Evolutionary conservation across 1,284 basidiomycete species (phyloP).

Genomic region (Marasmius oreades): DNA sequence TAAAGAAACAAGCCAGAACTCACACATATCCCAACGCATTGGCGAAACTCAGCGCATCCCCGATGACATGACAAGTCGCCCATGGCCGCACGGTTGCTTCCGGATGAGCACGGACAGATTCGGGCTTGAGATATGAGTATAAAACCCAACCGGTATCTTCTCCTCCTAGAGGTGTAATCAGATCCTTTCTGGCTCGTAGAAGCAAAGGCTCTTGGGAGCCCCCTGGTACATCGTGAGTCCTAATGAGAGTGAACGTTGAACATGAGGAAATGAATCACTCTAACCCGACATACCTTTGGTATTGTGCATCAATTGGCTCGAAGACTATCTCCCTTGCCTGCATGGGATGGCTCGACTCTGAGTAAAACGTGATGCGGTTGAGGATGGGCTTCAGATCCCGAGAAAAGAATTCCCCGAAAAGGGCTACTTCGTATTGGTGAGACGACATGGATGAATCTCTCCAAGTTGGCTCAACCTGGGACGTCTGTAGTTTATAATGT

Average conservation of each 20-base stretch:
- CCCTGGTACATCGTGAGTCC: conserved; percentile 41
- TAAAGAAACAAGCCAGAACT: conserved; percentile 18
- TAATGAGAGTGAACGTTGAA: background rate
- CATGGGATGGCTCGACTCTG: conserved; percentile 67
- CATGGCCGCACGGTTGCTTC: conserved; percentile 81
- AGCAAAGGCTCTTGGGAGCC: conserved; percentile 62
- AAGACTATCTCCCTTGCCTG: conserved; percentile 72
- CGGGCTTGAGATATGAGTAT: conserved; percentile 75
- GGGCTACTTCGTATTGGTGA: conserved; percentile 71
- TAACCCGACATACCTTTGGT: conserved; percentile 19
- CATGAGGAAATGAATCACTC: background rate
- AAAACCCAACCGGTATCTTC: conserved; percentile 67
- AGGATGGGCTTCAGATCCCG: conserved; percentile 62
- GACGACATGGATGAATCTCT: conserved; percentile 28
- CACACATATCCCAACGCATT: conserved; percentile 72
- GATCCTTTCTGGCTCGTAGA: conserved; percentile 69
- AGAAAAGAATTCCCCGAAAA: conserved; percentile 71
- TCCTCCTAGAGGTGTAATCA: conserved; percentile 48
- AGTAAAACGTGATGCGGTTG: conserved; percentile 72
- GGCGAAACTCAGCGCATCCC: conserved; percentile 74
- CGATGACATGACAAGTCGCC: conserved; percentile 71
- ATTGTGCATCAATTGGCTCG: conserved; percentile 66
- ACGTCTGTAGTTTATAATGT: too few species aligned
- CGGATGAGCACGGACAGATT: conserved; percentile 71
- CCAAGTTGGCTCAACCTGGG: too few species aligned